Evolutionary conservation across 2,329 filamentous ascomycete genomes (phyloP), one percentile per base, ranked within the genome.

Genomic region (Clarireedia hainanense): DNA sequence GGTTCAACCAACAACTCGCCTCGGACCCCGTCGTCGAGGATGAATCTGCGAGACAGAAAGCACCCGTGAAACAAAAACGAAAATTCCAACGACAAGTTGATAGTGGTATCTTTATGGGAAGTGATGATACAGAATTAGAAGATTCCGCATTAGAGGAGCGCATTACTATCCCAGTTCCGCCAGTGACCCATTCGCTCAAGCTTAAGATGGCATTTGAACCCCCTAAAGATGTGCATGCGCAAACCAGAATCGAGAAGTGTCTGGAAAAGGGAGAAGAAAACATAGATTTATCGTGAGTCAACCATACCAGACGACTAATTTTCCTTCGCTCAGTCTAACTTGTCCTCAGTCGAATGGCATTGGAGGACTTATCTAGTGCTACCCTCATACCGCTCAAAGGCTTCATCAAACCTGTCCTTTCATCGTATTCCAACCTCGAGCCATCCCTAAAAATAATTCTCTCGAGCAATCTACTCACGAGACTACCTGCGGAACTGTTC

Each of bases 81-180:
- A 74, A 74, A 14, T 73, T 87, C 52, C 72, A 75, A 63, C 76
- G 82, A 51, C 80, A 85, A 61, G 72, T 80, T 56, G 86, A 89
- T 69, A 88, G 85, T 68, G 84, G 83, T 50, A 79, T 90, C 3
- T 89, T 79, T 71, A 77, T 89, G 72, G 81, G 78, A 4, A 85
- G 81, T 59, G 85, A 87, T 61, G 71, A 69, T 27, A 73, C 71
- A 37, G 74, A 77, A 34, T 71, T 74, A 10, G 77, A 80, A 51
- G 54, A 52, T 15, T 12, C 17, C 15, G 26, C 10, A 6, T 37
- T 34, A 23, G 48, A 45, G 4, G 43, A 56, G 30, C 4, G 17
- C 26, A 42, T 30, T 4, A 30, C 26, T 24, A 6, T 14, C 20
- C 10, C 20, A 37, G 27, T 46, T 10, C n/a, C 53, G 40, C 52